phyloP scores from a whole-genome alignment of 306 rosid genomes.

The Sesbania bispinosa region DNA sequence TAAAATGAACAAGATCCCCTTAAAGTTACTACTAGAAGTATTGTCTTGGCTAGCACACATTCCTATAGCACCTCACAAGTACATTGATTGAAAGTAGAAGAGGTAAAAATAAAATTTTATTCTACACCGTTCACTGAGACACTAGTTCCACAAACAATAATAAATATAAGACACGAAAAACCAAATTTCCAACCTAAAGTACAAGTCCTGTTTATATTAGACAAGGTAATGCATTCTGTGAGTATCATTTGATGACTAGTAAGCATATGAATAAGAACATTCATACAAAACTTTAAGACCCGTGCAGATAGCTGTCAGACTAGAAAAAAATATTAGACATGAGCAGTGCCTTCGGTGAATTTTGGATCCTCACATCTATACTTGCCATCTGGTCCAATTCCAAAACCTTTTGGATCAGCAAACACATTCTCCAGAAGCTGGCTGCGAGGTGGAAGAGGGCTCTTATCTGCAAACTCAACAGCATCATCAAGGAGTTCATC shows the following conservation, averaged over 20 bases:
- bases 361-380: slow-evolving; percentile 99
- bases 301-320: neutral
- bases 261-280: slow-evolving; percentile 37
- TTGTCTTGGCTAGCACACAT: neutral
- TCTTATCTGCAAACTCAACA: slow-evolving; percentile 85
- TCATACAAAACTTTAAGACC: slow-evolving; percentile 35
- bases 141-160: slow-evolving; percentile 34
- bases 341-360: slow-evolving; percentile 95
- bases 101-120: slow-evolving; percentile 1
- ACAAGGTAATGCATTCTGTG: slow-evolving; percentile 29
- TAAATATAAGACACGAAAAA: slow-evolving; percentile 19
- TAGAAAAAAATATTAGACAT: slow-evolving; percentile 48
- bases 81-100: neutral
- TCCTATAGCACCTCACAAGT: neutral
- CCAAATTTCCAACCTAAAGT: slow-evolving; percentile 51
- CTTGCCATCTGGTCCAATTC: slow-evolving; percentile 92
- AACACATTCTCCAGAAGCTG: slow-evolving; percentile 97
- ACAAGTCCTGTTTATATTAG: slow-evolving; percentile 41
- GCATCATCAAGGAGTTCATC: slow-evolving; percentile 79
- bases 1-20: no score
- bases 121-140: slow-evolving; percentile 1
- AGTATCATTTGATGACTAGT: slow-evolving; percentile 29
- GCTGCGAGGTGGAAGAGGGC: slow-evolving; percentile 79
- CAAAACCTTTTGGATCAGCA: slow-evolving; percentile 98
- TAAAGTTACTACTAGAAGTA: neutral